Evolutionary conservation across 257 asterid species (phyloP), one percentile per base, ranked within the genome.

Genomic region (Vinca minor): DNA sequence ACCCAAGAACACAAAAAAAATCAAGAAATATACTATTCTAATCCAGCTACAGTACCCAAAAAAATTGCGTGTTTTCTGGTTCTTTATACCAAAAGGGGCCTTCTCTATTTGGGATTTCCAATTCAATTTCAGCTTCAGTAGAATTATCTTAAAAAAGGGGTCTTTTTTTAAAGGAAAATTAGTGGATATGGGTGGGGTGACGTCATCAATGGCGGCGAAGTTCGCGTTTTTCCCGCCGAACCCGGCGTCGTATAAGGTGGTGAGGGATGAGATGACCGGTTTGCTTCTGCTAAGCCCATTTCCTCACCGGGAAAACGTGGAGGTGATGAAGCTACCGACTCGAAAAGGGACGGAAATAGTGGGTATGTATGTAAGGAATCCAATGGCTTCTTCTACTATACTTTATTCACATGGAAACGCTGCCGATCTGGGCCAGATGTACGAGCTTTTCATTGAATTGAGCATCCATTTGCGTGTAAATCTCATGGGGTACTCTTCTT

Each of bases 181-280:
- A 59, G 21, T 10, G 34, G 38, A 21, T 38, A 93, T 93, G 97
- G 99, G 99, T 45, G 97, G 96, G 49, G 79, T 93, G 75, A 93
- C 97, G 74, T 93, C 99, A 71, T 89, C 96, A n/a, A 87, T 93
- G 97, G 96, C 97, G 72, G 96, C 99, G 66, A 93, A 89, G 81
- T 80, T 93, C 62, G 97, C 99, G 1, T 93, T 93, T 73, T 93
- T 93, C 26, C 97, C 99, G 20, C 99, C 97, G 1, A 85, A 77
- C 76, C 99, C 99, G 13, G 94, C 97, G 38, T 87, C 99, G 35
- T 93, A 89, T 75, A 84, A 82, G 77, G 76, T 93, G 79, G 77
- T 87, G 63, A 84, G 77, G 73, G 99, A 93, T 65, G 95, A 71
- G 32, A 56, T 78, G 8, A 87, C 97, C 23, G 99, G 89, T 46